These are phyloP conservation scores for Phytophthora nicotianae DNA, from an alignment of 352 stramenopile genomes.

Conservation along the genomic window DNA sequence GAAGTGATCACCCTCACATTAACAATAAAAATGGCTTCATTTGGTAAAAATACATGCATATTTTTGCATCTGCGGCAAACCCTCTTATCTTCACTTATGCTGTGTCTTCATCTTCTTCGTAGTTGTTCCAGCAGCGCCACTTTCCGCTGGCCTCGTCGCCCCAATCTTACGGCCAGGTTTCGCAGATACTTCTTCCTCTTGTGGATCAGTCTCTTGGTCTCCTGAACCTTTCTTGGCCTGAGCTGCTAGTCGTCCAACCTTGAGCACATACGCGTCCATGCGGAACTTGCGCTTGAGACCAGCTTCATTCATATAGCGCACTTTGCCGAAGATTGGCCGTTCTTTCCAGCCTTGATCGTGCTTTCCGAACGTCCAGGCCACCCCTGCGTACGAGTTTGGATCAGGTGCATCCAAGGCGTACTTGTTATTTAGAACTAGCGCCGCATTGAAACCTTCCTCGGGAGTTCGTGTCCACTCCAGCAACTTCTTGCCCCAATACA, in stretches of 20 bases:
- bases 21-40: background rate
- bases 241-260: conserved; percentile 45
- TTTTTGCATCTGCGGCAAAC: conserved; percentile 16
- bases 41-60: conserved; percentile 36
- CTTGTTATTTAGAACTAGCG: conserved; percentile 98
- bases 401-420: conserved; percentile 97
- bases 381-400: conserved; percentile 92
- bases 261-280: conserved; percentile 87
- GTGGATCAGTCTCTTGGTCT: background rate
- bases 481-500: conserved; percentile 99
- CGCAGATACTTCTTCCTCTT: conserved; percentile 11
- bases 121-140: background rate
- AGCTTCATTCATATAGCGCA: conserved; percentile 99
- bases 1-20: background rate
- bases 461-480: conserved; percentile 97
- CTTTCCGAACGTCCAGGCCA: conserved; percentile 91
- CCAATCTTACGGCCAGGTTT: conserved; percentile 20
- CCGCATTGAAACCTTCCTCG: conserved; percentile 90
- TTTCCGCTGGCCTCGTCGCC: conserved; percentile 13
- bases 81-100: conserved; percentile 10
- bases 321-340: conserved; percentile 97
- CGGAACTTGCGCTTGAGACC: conserved; percentile 99
- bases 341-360: conserved; percentile 98
- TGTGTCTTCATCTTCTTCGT: conserved; percentile 38
- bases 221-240: conserved; percentile 14